Evolutionary conservation across 176 grass and related monocot species (phyloP).

Genomic region (Zizania latifolia): DNA sequence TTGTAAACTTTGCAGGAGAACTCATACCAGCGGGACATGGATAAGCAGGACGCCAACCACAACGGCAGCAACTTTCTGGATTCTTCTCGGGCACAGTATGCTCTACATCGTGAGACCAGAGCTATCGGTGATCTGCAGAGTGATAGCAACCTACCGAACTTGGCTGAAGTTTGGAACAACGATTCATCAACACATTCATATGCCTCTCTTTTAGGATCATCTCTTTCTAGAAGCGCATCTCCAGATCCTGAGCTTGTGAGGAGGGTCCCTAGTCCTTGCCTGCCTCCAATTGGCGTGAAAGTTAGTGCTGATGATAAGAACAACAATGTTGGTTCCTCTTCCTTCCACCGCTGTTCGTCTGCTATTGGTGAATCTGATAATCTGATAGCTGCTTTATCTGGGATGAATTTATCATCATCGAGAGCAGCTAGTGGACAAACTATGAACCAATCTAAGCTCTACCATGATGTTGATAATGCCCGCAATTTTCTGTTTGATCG

Average conservation of each 20-base stretch:
- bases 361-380: constrained; percentile 50
- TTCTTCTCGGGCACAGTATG: constrained; percentile 48
- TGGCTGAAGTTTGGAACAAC: constrained; percentile 46
- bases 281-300: constrained; percentile 76
- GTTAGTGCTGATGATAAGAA: constrained; percentile 51
- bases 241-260: constrained; percentile 61
- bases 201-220: constrained; percentile 64
- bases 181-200: constrained; percentile 50
- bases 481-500: constrained; percentile 44
- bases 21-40: constrained; percentile 13
- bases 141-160: constrained; percentile 25
- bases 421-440: constrained; percentile 35
- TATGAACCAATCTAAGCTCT: constrained; percentile 51
- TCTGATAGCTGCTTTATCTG: constrained; percentile 57
- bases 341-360: constrained; percentile 47
- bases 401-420: constrained; percentile 49
- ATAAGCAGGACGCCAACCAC: constrained; percentile 13
- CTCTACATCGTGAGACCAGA: constrained; percentile 30
- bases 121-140: constrained; percentile 35
- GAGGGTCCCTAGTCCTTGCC: constrained; percentile 55
- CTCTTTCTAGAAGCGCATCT: constrained; percentile 61
- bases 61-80: constrained; percentile 25
- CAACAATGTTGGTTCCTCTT: constrained; percentile 43
- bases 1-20: constrained; percentile 42
- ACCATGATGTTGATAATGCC: constrained; percentile 54